Evolutionary conservation across 2,329 filamentous ascomycete genomes (phyloP).

Genomic region (Neonectria neomacrospora): DNA sequence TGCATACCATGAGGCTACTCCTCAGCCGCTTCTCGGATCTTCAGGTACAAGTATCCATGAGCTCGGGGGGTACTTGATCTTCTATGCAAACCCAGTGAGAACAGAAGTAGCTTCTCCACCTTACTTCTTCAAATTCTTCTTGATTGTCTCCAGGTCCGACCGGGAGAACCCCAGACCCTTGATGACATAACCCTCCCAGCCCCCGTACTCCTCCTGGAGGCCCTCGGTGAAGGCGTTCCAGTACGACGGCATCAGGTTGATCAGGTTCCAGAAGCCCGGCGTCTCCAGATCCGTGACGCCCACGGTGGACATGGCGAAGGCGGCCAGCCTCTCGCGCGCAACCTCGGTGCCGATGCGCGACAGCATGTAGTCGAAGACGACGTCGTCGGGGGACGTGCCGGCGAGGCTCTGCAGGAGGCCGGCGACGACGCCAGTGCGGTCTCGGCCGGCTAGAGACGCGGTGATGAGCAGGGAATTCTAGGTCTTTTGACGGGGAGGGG

Average conservation of each 20-base stretch:
- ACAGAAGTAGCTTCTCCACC: not conserved
- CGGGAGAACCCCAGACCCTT: slow-evolving; percentile 57
- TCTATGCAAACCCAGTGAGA: not conserved
- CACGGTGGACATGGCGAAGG: slow-evolving; percentile 53
- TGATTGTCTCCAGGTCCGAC: slow-evolving; percentile 59
- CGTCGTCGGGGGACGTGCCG: slow-evolving; percentile 55
- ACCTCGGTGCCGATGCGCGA: slow-evolving; percentile 65
- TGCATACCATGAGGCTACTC: too few relatives aligned
- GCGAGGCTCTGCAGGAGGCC: slow-evolving; percentile 63
- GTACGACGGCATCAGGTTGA: slow-evolving; percentile 55
- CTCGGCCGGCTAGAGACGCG: slow-evolving; percentile 58
- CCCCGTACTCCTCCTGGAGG: slow-evolving; percentile 57
- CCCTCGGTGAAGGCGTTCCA: slow-evolving; percentile 60
- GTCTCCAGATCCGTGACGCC: slow-evolving; percentile 51
- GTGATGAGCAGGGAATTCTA: not conserved
- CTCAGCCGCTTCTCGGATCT: too few relatives aligned
- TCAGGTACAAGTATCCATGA: not conserved
- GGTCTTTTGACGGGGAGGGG: too few relatives aligned
- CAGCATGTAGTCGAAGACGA: slow-evolving; percentile 63
- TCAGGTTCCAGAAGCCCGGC: slow-evolving; percentile 62
- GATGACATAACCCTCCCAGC: slow-evolving; percentile 61
- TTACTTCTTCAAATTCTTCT: slow-evolving; percentile 53
- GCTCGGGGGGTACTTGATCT: not conserved
- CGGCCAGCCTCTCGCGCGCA: slow-evolving; percentile 59
- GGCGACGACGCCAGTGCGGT: slow-evolving; percentile 63